Evolutionary conservation across 495 filamentous ascomycete species (phyloP), one percentile per base, ranked within the genome.

Genomic region (Massariosphaeria phaeospora): DNA sequence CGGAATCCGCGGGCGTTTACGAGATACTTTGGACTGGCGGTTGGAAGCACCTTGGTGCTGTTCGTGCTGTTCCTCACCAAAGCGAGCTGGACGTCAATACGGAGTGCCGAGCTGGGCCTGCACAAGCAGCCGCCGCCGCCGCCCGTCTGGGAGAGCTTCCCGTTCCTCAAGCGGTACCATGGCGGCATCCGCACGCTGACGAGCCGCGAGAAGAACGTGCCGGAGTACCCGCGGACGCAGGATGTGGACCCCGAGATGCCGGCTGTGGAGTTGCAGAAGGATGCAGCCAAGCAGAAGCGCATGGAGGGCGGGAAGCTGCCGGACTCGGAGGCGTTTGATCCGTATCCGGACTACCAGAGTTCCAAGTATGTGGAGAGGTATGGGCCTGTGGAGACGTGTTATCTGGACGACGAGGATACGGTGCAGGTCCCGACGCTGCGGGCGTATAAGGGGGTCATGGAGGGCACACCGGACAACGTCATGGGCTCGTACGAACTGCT

Each of bases 401-500:
- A 84, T 64, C 68, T 95, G 40, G 82, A 93, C 63, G 69, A 70
- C 30, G 70, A 81, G 9, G 75, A 77, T 29, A 78, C 74, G 3
- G 61, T 86, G n/a, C 74, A 73, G 27, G 72, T 90, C 10, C 90
- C 90, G 9, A 59, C 69, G 3, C 69, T 93, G 43, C 83, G 82
- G 23, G 83, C 83, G 49, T 89, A 85, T 52, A 69, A 79, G 10
- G 91, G 90, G 3, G 77, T 91, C 4, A 81, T 86, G 2, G 73
- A 79, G 38, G 90, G 89, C 0, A 90, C 94, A 68, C 94, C 93
- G 0, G 81, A 89, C 31, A 76, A 86, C 44, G 77, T 86, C 2
- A 80, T 94, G 63, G 93, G 93, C 2, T 89, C 85, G 0, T 85
- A 96, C 66, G 78, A 84, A 3, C 71, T 94, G 36, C 68, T 97